These are phyloP conservation scores for Fraxinus greggii DNA, from an alignment of 305 asterid species.

Conservation along the genomic window DNA sequence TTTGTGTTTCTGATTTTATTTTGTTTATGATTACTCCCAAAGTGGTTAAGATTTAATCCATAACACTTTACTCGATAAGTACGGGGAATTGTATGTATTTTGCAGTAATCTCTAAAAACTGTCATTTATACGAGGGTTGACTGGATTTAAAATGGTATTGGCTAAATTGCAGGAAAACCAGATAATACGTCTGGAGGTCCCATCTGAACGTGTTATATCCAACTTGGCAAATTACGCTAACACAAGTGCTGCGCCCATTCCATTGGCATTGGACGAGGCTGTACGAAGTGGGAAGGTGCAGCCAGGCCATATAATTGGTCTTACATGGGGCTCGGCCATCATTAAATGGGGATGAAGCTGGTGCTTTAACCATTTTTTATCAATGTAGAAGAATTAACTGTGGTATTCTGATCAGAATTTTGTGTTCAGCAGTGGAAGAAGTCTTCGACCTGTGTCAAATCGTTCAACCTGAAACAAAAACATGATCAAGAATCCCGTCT, in stretches of 20 bases:
- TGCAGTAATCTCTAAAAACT: not conserved
- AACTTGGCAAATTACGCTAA: constrained; percentile 85
- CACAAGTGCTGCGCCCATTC: constrained; percentile 92
- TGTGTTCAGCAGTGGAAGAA: not conserved
- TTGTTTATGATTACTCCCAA: not conserved
- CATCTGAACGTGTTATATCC: constrained; percentile 75
- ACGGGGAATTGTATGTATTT: not conserved
- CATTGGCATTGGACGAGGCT: constrained; percentile 91
- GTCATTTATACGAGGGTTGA: not conserved
- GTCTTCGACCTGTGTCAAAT: not conserved
- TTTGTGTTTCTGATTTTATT: not conserved
- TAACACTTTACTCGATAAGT: not conserved
- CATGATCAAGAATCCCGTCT: not conserved
- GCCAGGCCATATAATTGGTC: constrained; percentile 78
- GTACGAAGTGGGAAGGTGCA: constrained; percentile 78
- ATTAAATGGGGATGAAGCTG: constrained; percentile 71
- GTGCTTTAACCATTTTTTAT: not conserved
- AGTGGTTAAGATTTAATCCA: not conserved
- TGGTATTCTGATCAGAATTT: not conserved
- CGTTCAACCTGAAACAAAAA: not conserved
- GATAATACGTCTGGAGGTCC: constrained; percentile 67
- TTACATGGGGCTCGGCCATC: constrained; percentile 92
- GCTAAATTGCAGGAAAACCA: constrained; percentile 64
- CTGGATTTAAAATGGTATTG: not conserved
- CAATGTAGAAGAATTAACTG: not conserved